Percentiles rank a stretch among this genome's conserved stretches.
These are phyloP conservation scores for Phytophthora idaei DNA, from an alignment of 352 stramenopile genomes.

Conservation along the genomic window DNA sequence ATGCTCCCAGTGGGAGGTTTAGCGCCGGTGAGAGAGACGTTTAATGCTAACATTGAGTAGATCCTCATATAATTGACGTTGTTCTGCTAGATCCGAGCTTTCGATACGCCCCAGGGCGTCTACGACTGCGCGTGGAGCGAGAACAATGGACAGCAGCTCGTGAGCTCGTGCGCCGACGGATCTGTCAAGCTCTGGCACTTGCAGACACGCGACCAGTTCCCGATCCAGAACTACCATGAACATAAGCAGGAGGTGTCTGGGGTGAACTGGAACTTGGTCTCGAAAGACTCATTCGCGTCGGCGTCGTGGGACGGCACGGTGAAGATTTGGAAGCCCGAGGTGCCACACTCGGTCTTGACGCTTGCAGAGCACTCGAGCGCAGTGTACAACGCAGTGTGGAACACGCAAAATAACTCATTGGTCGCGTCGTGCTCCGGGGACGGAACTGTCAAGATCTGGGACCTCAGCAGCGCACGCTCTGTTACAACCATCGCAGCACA, in stretches of 20 bases:
- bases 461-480: conserved; percentile 61
- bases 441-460: conserved; percentile 80
- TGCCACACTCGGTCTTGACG: conserved; percentile 73
- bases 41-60: not conserved
- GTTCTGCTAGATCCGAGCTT: conserved; percentile 67
- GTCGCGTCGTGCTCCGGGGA: conserved; percentile 85
- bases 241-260: conserved; percentile 87
- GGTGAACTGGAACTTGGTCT: conserved; percentile 91
- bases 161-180: conserved; percentile 88
- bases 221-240: conserved; percentile 88
- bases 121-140: conserved; percentile 93
- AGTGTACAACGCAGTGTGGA: conserved; percentile 89
- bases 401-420: conserved; percentile 69
- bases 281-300: conserved; percentile 88
- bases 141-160: conserved; percentile 82
- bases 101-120: conserved; percentile 90
- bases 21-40: conserved; percentile 43
- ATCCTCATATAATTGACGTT: not conserved
- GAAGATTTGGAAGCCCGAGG: conserved; percentile 86
- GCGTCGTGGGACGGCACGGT: conserved; percentile 88
- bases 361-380: conserved; percentile 78
- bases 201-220: conserved; percentile 86
- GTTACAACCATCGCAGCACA: conserved; percentile 73
- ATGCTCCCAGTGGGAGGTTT: conserved; percentile 69
- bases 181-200: conserved; percentile 92